Evolutionary conservation across 1,284 basidiomycete genomes (phyloP).

Genomic region (Pseudozyma flocculosa): DNA sequence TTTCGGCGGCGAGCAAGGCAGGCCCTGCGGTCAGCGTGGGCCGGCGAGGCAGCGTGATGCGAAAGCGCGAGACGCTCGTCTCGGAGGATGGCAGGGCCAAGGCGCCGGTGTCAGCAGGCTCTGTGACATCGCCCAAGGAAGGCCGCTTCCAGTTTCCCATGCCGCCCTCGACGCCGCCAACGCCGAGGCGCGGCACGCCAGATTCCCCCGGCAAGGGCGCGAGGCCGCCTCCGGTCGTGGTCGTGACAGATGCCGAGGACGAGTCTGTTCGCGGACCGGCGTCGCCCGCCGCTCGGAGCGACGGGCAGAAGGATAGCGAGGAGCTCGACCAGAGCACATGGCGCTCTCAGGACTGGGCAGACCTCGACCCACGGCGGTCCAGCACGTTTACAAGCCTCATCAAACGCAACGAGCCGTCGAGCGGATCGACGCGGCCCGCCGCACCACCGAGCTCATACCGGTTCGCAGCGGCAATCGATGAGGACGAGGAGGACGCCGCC

Average conservation of each 20-base stretch:
- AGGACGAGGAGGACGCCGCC: neutral
- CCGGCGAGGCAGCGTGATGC: conserved; percentile 10
- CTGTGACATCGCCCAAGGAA: conserved; percentile 2
- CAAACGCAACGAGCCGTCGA: neutral
- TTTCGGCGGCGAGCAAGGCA: conserved; percentile 17
- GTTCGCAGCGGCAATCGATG: neutral
- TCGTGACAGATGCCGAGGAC: no score
- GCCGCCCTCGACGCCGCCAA: conserved; percentile 2
- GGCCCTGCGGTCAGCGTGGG: neutral
- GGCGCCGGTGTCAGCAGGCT: neutral
- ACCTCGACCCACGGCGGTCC: neutral
- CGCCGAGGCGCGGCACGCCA: no score
- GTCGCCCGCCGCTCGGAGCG: no score
- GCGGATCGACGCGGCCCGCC: neutral
- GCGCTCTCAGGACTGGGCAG: neutral
- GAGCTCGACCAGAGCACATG: neutral
- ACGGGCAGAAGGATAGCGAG: no score
- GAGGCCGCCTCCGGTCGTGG: no score
- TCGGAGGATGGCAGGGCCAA: conserved; percentile 6
- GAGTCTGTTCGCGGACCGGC: no score
- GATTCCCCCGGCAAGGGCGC: no score
- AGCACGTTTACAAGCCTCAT: neutral
- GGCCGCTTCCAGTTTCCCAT: conserved; percentile 7
- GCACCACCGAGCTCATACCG: conserved; percentile 7
- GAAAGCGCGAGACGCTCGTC: conserved; percentile 5